Conservation (phyloP, 495 filamentous ascomycete genomes). For the Aspergillus bertholletiae region DNA sequence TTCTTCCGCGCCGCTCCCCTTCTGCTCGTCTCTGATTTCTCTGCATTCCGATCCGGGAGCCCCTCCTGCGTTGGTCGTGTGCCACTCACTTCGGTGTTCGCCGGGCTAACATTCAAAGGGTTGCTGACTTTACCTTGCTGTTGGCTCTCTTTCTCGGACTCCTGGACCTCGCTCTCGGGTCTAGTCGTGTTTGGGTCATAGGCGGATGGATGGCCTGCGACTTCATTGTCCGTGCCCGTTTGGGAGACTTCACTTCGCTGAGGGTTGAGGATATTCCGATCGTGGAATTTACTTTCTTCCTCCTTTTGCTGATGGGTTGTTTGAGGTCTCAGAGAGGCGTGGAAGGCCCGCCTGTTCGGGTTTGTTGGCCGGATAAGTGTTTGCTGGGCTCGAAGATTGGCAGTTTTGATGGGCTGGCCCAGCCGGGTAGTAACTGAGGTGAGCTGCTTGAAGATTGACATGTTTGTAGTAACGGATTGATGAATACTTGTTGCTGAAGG, state of each 20-base stretch:
- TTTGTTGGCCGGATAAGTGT: background rate
- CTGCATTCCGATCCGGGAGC: slow-evolving; percentile 40
- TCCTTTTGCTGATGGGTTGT: slow-evolving; percentile 17
- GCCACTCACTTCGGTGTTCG: slow-evolving; percentile 56
- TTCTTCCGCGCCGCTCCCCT: slow-evolving; percentile 46
- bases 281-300: slow-evolving; percentile 38
- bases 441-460: slow-evolving; percentile 24
- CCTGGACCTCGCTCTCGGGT: slow-evolving; percentile 52
- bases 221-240: slow-evolving; percentile 53
- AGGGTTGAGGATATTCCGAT: slow-evolving; percentile 53
- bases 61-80: slow-evolving; percentile 43
- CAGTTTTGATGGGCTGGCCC: background rate
- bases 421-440: slow-evolving; percentile 21
- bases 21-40: slow-evolving; percentile 40
- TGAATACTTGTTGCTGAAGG: background rate
- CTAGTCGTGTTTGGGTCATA: slow-evolving; percentile 57
- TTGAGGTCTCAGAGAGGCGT: background rate
- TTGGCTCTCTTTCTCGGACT: slow-evolving; percentile 29
- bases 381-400: background rate
- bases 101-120: slow-evolving; percentile 57
- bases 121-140: slow-evolving; percentile 30
- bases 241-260: slow-evolving; percentile 55
- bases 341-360: slow-evolving; percentile 4
- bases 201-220: slow-evolving; percentile 46
- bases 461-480: no score